A percentile compares a stretch with the other conserved stretches of the same genome.
phyloP scores from a whole-genome alignment of 352 stramenopile genomes.

The Phytophthora kernoviae region DNA sequence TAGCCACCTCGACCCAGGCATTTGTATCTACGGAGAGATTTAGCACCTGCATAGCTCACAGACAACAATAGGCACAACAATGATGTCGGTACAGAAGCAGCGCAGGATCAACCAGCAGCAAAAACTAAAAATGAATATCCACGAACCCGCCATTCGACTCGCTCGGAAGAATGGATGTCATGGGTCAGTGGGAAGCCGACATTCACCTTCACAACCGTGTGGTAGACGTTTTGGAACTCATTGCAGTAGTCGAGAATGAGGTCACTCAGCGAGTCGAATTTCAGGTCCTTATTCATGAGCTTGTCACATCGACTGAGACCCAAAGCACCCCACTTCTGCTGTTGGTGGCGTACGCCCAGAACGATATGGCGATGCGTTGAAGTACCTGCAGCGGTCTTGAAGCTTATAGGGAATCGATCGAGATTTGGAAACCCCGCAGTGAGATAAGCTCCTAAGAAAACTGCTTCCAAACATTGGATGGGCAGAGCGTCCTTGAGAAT shows the following conservation, averaged over 20 bases:
- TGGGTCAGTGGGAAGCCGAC: slow-evolving; percentile 86
- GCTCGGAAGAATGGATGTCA: slow-evolving; percentile 87
- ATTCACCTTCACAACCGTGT: slow-evolving; percentile 80
- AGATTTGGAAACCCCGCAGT: slow-evolving; percentile 70
- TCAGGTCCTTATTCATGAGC: slow-evolving; percentile 88
- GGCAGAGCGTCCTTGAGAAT: slow-evolving; percentile 84
- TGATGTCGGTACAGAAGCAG: not conserved
- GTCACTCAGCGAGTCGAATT: slow-evolving; percentile 77
- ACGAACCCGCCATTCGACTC: slow-evolving; percentile 84
- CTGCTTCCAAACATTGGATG: slow-evolving; percentile 89
- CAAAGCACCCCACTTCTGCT: slow-evolving; percentile 83
- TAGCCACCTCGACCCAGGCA: slow-evolving; percentile 53
- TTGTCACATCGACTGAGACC: slow-evolving; percentile 82
- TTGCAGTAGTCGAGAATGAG: slow-evolving; percentile 73
- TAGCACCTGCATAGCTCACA: slow-evolving; percentile 45
- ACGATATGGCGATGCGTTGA: slow-evolving; percentile 84
- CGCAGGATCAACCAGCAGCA: not conserved
- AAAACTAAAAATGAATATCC: not conserved
- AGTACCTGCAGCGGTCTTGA: slow-evolving; percentile 73
- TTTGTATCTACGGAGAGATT: slow-evolving; percentile 60
- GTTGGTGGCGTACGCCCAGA: slow-evolving; percentile 71
- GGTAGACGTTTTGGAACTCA: slow-evolving; percentile 67
- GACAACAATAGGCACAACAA: not conserved
- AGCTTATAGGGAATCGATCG: slow-evolving; percentile 86
- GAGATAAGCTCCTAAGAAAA: slow-evolving; percentile 85